These are phyloP conservation scores for Beauveria bassiana DNA, from an alignment of 2,329 filamentous ascomycete species.

Conservation along the genomic window DNA sequence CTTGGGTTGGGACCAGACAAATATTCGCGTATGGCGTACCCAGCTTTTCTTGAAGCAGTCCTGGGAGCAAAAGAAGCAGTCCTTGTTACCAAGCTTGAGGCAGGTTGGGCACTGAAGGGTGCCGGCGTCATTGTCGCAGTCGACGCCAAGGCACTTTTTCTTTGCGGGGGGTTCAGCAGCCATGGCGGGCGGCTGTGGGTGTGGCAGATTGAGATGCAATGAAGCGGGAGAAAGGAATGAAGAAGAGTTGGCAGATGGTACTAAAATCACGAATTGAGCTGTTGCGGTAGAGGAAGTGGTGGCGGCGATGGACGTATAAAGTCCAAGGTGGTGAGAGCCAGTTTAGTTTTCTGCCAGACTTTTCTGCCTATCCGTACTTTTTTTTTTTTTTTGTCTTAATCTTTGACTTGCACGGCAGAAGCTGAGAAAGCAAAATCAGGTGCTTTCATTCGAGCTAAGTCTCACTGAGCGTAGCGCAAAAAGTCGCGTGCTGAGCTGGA, in stretches of 20 bases:
- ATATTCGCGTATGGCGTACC: conserved; percentile 48
- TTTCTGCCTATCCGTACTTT: too few species aligned
- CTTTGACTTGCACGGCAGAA: neutral
- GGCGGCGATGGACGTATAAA: neutral
- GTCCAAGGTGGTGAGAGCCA: conserved; percentile 8
- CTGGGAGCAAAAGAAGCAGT: conserved; percentile 95
- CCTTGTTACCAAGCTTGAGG: conserved; percentile 76
- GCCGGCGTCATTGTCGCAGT: conserved; percentile 82
- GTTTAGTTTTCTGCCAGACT: conserved; percentile 8
- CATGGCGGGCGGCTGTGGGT: conserved; percentile 24
- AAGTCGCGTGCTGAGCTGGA: conserved; percentile 1
- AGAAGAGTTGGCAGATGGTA: neutral
- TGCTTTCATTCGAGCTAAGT: neutral
- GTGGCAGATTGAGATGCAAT: too few species aligned
- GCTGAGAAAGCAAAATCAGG: neutral
- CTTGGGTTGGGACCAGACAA: neutral
- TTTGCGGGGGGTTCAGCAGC: conserved; percentile 43
- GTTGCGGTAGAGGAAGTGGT: neutral
- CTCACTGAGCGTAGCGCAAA: neutral
- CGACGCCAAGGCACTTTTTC: conserved; percentile 69
- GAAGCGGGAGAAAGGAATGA: neutral
- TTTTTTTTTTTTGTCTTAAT: neutral
- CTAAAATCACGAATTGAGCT: neutral
- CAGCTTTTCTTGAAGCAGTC: conserved; percentile 99
- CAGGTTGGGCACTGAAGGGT: conserved; percentile 91